Conservation (phyloP, 192 early-diverging fungal genomes). For the Fimicolochytrium jonesii region DNA sequence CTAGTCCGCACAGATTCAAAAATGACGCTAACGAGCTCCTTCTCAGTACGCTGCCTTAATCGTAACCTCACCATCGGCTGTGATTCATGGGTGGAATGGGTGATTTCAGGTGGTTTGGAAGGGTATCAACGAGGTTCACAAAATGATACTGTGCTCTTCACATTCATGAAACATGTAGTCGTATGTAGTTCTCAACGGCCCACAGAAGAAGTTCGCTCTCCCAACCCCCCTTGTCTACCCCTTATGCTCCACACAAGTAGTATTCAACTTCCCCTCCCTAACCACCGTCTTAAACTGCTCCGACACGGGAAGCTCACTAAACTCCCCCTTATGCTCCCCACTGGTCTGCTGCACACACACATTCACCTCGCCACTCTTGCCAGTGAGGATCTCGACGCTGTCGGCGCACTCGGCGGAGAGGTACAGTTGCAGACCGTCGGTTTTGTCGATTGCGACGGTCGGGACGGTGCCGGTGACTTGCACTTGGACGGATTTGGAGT, state of each 20-base stretch:
- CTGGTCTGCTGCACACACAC: conserved; percentile 70
- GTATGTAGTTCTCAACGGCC: no score
- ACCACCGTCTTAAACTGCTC: conserved; percentile 93
- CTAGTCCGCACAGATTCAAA: no score
- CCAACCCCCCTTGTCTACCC: conserved; percentile 41
- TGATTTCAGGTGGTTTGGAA: no score
- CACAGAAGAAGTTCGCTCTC: no score
- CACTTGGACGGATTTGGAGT: conserved; percentile 81
- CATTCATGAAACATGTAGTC: no score
- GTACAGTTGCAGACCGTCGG: conserved; percentile 89
- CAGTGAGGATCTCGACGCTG: conserved; percentile 78
- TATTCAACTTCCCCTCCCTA: conserved; percentile 67
- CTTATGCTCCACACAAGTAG: conserved; percentile 80
- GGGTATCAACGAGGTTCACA: no score
- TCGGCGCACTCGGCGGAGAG: conserved; percentile 70
- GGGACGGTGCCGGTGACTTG: conserved; percentile 82
- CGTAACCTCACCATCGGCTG: no score
- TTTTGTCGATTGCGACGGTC: conserved; percentile 86
- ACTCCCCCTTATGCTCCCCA: conserved; percentile 59
- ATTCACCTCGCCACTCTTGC: conserved; percentile 93
- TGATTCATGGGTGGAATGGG: no score
- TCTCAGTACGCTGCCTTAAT: no score
- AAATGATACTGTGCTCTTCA: no score
- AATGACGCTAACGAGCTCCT: no score
- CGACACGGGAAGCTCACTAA: conserved; percentile 78